Percentiles rank a stretch among this genome's conserved stretches.
Evolutionary conservation across 2,329 filamentous ascomycete species (phyloP).

Genomic region (Blumeria graminis): DNA sequence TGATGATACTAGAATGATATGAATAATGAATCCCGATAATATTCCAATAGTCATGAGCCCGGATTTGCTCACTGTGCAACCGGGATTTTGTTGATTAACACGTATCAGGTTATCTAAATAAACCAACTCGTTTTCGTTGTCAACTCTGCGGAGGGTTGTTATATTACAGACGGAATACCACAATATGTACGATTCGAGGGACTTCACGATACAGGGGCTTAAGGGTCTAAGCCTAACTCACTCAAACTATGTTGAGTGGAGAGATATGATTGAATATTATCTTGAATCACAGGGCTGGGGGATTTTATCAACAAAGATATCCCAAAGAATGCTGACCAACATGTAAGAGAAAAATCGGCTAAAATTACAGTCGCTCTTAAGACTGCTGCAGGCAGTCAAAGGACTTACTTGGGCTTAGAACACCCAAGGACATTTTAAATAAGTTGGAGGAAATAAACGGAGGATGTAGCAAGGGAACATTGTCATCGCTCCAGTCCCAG

Average conservation of each 20-base stretch:
- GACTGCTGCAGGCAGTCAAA: not conserved
- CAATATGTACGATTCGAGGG: not conserved
- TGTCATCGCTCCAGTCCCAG: not conserved
- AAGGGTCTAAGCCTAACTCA: not conserved
- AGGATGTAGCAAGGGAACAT: not conserved
- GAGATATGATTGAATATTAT: not conserved
- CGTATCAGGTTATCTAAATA: not conserved
- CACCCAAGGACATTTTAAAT: not conserved
- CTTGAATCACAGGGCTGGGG: not conserved
- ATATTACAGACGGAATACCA: not conserved
- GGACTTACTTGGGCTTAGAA: not conserved
- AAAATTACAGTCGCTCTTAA: not conserved
- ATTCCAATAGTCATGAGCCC: not conserved
- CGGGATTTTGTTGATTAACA: not conserved
- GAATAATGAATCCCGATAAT: too few relatives aligned
- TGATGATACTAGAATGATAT: too few relatives aligned
- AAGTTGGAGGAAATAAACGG: not conserved
- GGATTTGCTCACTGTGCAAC: not conserved
- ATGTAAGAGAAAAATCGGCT: not conserved
- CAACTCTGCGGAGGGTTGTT: not conserved
- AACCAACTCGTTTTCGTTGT: not conserved
- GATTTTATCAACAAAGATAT: not conserved
- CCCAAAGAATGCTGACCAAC: not conserved
- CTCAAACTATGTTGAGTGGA: not conserved
- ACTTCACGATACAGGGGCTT: not conserved